Base-by-base conservation (phyloP, 225 moss, liverwort and hornwort species). In the Physcomitrellopsis africana region DNA sequence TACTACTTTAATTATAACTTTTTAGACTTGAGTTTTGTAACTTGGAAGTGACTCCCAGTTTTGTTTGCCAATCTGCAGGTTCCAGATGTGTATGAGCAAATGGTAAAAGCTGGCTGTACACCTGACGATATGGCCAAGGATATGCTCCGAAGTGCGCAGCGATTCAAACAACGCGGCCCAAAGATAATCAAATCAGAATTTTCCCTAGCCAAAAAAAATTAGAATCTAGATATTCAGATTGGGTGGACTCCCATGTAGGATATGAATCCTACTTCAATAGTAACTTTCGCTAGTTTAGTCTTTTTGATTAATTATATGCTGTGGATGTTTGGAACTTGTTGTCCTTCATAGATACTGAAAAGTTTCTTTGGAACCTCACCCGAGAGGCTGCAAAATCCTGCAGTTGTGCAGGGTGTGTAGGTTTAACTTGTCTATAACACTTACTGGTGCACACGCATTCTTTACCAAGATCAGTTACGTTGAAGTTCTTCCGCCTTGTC, bases 51-150 rank as follows among this genome's bases (percentile, higher is more conserved):
- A 82, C 47, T 69, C 19, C 29, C 61, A 53, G 60, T 55, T 62
- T 76, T 22, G 17, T 79, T 76, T 63, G 53, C 8, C 47, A 19
- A 13, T 37, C 10, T 70, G 76, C 81, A 92, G 92, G 92, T 92
- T 53, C 88, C 91, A 23, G 76, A 84, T 32, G 77, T 95, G 23
- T 99, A 84, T 69, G 93, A 99, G 65, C 86, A 88, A 77, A 99
- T 95, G 97, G 64, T 93, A 44, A 69, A 67, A 65, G 82, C 95
- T 68, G 95, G 97, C 29, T 90, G 90, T 60, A 77, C 92, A 47
- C 97, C 97, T 16, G 97, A 99, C 76, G 84, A 85, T 59, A 99
- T 91, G 84, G 94, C 97, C 63, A 94, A 88, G 65, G 97, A 99
- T 72, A 99, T 99, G 97, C 93, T 95, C 67, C 95, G 95, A 69